Percentiles rank a stretch among this genome's conserved stretches.
Evolutionary conservation across 345 rosid species (phyloP).

Genomic region (Lepidium aucheri): DNA sequence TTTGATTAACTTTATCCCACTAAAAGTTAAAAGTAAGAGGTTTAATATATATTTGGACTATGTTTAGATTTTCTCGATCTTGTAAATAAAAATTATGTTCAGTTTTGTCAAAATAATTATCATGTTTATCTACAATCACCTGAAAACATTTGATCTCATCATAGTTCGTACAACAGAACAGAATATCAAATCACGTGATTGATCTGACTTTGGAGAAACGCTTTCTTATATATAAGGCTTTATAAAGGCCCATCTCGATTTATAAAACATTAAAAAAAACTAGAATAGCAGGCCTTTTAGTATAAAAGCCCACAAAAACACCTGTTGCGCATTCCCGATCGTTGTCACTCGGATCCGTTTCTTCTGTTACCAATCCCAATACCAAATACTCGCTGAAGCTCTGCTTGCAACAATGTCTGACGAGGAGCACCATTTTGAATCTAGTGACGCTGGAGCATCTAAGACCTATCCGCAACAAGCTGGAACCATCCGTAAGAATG

Average conservation of each 20-base stretch:
- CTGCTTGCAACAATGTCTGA: slow-evolving; percentile 40
- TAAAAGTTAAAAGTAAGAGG: too few relatives aligned
- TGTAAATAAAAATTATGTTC: too few relatives aligned
- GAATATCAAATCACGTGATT: background rate
- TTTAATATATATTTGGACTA: too few relatives aligned
- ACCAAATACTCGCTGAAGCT: background rate
- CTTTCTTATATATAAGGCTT: background rate
- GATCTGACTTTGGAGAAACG: background rate
- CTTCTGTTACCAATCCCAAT: background rate
- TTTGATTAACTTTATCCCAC: too few relatives aligned
- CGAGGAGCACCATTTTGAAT: slow-evolving; percentile 63
- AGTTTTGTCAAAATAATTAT: too few relatives aligned
- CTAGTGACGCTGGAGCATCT: slow-evolving; percentile 68
- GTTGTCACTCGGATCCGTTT: background rate
- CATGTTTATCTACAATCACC: background rate
- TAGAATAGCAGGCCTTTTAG: background rate
- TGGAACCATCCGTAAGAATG: slow-evolving; percentile 60
- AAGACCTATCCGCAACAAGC: slow-evolving; percentile 68
- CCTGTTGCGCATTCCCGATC: background rate
- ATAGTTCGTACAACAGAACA: too few relatives aligned
- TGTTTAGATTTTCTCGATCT: too few relatives aligned
- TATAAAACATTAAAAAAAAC: background rate
- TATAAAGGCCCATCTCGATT: background rate
- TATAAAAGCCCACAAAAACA: background rate
- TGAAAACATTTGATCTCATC: background rate